Conservation (phyloP, 768 basidiomycete genomes). For the Hemileccinum rubropunctum region DNA sequence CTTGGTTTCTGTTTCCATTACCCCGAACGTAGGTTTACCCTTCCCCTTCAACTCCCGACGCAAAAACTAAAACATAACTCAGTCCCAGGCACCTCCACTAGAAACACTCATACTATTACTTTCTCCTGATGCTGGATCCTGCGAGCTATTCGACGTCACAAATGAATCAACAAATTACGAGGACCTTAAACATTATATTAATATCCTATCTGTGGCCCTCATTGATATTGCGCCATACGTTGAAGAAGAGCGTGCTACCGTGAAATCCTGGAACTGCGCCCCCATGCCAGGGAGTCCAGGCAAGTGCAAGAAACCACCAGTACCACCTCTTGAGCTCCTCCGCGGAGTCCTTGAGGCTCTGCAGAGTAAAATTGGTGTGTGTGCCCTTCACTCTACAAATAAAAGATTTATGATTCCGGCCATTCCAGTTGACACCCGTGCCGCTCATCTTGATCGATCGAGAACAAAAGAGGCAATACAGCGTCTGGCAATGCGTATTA, state of each 20-base stretch:
- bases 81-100: conserved; percentile 52
- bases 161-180: conserved; percentile 60
- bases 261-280: conserved; percentile 7
- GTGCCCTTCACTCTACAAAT: neutral
- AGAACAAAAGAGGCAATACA: conserved; percentile 69
- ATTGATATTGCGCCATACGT: conserved; percentile 59
- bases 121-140: conserved; percentile 38
- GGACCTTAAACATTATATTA: conserved; percentile 51
- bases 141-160: conserved; percentile 51
- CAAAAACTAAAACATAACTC: neutral
- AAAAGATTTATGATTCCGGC: neutral
- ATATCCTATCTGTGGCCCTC: conserved; percentile 57
- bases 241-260: conserved; percentile 38
- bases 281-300: conserved; percentile 24
- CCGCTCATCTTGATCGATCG: conserved; percentile 73
- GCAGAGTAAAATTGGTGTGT: conserved; percentile 63
- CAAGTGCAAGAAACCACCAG: conserved; percentile 29
- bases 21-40: conserved; percentile 13
- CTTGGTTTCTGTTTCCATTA: conserved; percentile 5
- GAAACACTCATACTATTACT: conserved; percentile 49
- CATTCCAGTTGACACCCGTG: conserved; percentile 63
- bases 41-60: neutral
- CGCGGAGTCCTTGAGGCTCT: conserved; percentile 46
- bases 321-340: conserved; percentile 50
- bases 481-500: conserved; percentile 57